Evolutionary conservation across 306 rosid species (phyloP).

Genomic region (Lathyrus sativus): DNA sequence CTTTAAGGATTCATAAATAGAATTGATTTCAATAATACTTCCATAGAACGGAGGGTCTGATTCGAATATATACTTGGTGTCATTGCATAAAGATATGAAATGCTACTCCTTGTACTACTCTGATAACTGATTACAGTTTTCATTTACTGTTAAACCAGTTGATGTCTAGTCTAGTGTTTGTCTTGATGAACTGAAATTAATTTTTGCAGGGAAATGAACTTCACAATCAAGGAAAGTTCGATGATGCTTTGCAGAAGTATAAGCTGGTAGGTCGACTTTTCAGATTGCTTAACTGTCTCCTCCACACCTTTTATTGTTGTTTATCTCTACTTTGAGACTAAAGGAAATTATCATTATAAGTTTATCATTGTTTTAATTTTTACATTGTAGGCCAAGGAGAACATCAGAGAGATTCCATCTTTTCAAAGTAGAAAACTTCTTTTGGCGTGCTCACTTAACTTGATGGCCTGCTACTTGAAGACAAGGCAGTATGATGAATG

Average conservation of each 20-base stretch:
- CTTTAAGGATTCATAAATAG: conserved; percentile 2
- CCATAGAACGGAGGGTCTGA: conserved; percentile 17
- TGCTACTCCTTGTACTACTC: background rate
- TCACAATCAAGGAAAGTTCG: conserved; percentile 77
- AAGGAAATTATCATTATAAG: background rate
- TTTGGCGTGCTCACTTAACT: conserved; percentile 92
- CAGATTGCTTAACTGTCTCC: conserved; percentile 19
- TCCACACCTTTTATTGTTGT: background rate
- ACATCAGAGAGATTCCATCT: conserved; percentile 66
- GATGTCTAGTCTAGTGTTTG: conserved; percentile 24
- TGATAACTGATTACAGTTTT: conserved; percentile 6
- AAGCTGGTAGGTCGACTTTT: conserved; percentile 59
- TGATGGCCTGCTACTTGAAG: conserved; percentile 97
- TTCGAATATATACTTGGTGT: conserved; percentile 2
- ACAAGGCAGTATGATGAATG: conserved; percentile 79
- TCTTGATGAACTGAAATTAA: conserved; percentile 39
- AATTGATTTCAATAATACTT: conserved; percentile 7
- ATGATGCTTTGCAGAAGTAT: conserved; percentile 77
- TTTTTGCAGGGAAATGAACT: conserved; percentile 81
- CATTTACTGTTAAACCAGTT: conserved; percentile 27
- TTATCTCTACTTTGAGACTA: conserved; percentile 5
- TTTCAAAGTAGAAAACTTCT: conserved; percentile 68
- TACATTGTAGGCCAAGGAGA: conserved; percentile 79
- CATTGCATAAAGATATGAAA: conserved; percentile 13
- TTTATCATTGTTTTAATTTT: conserved; percentile 33